These are phyloP conservation scores for Rhodotorula sp. DNA, from an alignment of 1,284 basidiomycete species.

Conservation along the genomic window DNA sequence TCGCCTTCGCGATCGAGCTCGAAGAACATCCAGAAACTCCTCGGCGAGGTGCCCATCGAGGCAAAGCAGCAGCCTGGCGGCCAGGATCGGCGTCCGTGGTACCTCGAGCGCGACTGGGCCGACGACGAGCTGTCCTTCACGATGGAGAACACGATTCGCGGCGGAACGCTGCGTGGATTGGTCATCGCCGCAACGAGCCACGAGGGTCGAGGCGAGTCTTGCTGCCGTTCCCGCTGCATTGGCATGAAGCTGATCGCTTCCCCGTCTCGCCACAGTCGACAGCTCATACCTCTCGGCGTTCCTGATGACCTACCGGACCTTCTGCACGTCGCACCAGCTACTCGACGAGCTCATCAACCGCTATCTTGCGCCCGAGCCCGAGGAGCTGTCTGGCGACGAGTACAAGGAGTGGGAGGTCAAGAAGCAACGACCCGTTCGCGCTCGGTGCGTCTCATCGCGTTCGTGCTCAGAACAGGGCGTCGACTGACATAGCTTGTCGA, in stretches of 20 bases:
- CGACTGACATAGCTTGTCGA: background rate
- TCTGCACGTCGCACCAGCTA: constrained; percentile 80
- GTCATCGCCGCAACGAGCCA: constrained; percentile 90
- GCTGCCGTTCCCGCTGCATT: background rate
- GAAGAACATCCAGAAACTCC: constrained; percentile 69
- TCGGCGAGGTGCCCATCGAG: constrained; percentile 58
- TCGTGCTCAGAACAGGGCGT: background rate
- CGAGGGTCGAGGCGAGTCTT: constrained; percentile 54
- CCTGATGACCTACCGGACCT: constrained; percentile 95
- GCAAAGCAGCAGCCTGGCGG: background rate
- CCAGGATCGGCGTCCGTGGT: constrained; percentile 42
- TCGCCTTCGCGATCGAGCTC: constrained; percentile 32
- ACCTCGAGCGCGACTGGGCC: constrained; percentile 72
- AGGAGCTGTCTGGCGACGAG: constrained; percentile 66
- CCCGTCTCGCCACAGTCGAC: constrained; percentile 55
- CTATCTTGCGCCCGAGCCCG: constrained; percentile 77
- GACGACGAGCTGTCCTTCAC: constrained; percentile 80
- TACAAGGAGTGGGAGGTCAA: constrained; percentile 77
- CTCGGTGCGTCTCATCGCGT: constrained; percentile 66
- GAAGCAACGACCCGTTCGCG: constrained; percentile 86
- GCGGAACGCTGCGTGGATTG: constrained; percentile 80
- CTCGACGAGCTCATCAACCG: constrained; percentile 82
- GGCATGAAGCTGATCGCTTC: constrained; percentile 1
- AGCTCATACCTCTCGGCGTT: constrained; percentile 86
- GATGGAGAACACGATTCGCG: constrained; percentile 74